phyloP scores from a whole-genome alignment of 2,329 filamentous ascomycete genomes.

The Microsporum canis region DNA sequence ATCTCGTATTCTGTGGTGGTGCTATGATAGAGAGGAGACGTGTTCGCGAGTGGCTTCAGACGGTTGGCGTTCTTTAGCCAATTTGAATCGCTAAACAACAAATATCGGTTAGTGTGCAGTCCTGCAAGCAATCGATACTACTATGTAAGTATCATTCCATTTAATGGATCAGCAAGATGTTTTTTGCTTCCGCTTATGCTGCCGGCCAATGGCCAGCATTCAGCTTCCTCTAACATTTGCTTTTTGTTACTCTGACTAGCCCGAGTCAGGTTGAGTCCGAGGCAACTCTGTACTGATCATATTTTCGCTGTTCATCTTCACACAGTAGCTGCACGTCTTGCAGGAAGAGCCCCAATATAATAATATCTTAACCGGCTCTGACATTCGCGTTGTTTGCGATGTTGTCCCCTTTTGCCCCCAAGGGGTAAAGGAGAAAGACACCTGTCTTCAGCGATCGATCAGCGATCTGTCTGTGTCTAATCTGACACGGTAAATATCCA shows the following conservation, averaged over 20 bases:
- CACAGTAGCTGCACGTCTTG: not conserved
- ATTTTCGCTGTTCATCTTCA: not conserved
- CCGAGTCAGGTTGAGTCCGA: not conserved
- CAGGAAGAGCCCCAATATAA: not conserved
- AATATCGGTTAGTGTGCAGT: not conserved
- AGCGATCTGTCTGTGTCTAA: not conserved
- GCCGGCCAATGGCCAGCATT: not conserved
- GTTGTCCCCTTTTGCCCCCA: not conserved
- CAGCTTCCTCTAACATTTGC: not conserved
- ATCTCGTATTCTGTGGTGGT: not conserved
- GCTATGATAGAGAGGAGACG: too few species aligned
- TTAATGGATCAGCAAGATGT: too few species aligned
- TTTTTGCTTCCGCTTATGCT: not conserved
- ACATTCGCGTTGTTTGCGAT: not conserved
- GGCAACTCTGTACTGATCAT: not conserved
- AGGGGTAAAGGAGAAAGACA: not conserved
- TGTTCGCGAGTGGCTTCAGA: too few species aligned
- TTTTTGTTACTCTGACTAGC: not conserved
- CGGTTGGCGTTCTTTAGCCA: too few species aligned
- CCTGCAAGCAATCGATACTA: not conserved
- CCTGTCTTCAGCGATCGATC: not conserved
- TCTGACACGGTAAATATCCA: not conserved
- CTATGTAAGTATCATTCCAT: too few species aligned
- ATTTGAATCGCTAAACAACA: not conserved
- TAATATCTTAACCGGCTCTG: not conserved